Percentiles rank a stretch among this genome's conserved stretches.
These are phyloP conservation scores for Vararia minispora DNA, from an alignment of 768 basidiomycete species.

Conservation along the genomic window DNA sequence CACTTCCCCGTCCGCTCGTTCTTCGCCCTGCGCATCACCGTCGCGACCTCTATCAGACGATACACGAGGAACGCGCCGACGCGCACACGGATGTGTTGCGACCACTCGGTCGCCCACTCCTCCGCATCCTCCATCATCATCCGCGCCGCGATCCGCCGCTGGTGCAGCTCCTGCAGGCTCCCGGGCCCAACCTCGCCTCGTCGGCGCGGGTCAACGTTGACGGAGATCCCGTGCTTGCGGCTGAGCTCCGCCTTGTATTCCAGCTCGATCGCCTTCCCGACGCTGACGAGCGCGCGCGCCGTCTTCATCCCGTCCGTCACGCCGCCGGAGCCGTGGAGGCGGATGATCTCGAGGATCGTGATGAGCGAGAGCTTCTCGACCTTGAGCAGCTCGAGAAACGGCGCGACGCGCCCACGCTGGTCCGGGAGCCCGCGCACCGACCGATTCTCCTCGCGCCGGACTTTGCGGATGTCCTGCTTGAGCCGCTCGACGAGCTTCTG, in stretches of 20 bases:
- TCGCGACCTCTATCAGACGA: conserved; percentile 74
- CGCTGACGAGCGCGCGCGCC: conserved; percentile 62
- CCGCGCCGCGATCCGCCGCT: conserved; percentile 54
- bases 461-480: conserved; percentile 37
- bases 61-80: conserved; percentile 80
- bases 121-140: conserved; percentile 56
- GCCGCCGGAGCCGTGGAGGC: conserved; percentile 65
- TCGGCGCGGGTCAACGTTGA: conserved; percentile 16
- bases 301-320: conserved; percentile 85
- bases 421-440: too few species aligned
- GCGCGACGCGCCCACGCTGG: conserved; percentile 36
- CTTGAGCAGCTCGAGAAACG: conserved; percentile 67
- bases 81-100: conserved; percentile 60
- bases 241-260: conserved; percentile 85
- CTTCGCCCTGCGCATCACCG: conserved; percentile 48
- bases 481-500: conserved; percentile 40
- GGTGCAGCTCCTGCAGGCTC: conserved; percentile 48
- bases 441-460: conserved; percentile 27
- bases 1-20: conserved; percentile 48
- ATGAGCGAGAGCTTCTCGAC: conserved; percentile 77
- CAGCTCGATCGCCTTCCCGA: conserved; percentile 79
- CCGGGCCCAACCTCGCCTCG: conserved; percentile 35
- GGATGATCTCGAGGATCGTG: conserved; percentile 83
- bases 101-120: conserved; percentile 76
- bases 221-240: conserved; percentile 43